phyloP scores from a whole-genome alignment of 2,329 filamentous ascomycete genomes.

The Colletotrichum musicola region DNA sequence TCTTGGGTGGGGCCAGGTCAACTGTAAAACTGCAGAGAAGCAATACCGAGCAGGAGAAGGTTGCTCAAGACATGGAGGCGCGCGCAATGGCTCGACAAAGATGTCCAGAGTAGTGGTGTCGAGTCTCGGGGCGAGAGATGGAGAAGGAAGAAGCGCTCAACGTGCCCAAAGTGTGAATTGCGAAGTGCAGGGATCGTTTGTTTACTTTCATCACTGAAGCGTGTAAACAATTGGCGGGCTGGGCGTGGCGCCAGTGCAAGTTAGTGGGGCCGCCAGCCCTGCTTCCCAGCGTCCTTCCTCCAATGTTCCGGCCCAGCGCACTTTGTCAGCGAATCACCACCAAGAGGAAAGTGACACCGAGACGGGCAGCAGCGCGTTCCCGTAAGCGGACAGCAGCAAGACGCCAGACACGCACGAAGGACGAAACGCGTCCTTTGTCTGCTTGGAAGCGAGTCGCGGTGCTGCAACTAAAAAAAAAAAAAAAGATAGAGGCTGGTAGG shows the following conservation, averaged over 20 bases:
- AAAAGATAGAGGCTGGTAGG: not conserved
- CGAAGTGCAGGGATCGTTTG: slow-evolving; percentile 37
- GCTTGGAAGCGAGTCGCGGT: not conserved
- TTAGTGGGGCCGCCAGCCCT: slow-evolving; percentile 29
- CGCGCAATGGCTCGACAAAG: slow-evolving; percentile 29
- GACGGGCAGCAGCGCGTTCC: slow-evolving; percentile 27
- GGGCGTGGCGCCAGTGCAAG: slow-evolving; percentile 21
- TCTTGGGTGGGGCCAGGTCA: not conserved
- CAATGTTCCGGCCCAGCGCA: slow-evolving; percentile 13
- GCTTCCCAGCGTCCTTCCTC: slow-evolving; percentile 6
- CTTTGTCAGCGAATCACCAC: slow-evolving; percentile 28
- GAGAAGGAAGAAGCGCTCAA: slow-evolving; percentile 32
- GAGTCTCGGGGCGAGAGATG: slow-evolving; percentile 22
- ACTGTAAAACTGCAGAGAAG: slow-evolving; percentile 36
- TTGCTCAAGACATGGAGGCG: slow-evolving; percentile 34
- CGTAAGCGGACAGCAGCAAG: slow-evolving; percentile 4
- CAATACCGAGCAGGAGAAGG: slow-evolving; percentile 36
- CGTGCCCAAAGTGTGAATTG: not conserved
- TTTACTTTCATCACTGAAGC: slow-evolving; percentile 36
- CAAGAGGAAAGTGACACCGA: not conserved
- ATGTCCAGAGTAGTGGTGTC: slow-evolving; percentile 22
- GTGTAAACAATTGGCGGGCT: slow-evolving; percentile 39
- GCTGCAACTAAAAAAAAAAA: too few species aligned
- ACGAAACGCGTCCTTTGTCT: slow-evolving; percentile 27
- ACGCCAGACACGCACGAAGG: slow-evolving; percentile 23